A percentile compares a stretch with the other conserved stretches of the same genome.
Evolutionary conservation across 441 rosid species (phyloP).

Genomic region (Melastoma candidum): DNA sequence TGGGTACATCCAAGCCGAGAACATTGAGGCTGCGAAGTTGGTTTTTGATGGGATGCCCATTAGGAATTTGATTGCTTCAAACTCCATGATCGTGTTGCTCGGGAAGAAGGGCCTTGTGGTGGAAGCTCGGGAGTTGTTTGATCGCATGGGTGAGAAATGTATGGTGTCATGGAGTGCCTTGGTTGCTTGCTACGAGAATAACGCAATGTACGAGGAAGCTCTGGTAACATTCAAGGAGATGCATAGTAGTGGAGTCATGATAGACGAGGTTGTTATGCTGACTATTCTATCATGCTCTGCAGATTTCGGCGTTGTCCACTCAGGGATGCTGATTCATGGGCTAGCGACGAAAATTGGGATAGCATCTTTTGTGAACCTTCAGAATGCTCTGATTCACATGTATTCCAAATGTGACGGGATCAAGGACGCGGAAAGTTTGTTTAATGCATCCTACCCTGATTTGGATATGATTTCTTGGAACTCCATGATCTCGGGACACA

Average conservation of each 20-base stretch:
- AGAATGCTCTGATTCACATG: conserved; percentile 50
- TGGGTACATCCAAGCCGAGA: conserved; percentile 30
- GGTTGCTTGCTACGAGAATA: conserved; percentile 48
- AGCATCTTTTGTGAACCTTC: conserved; percentile 41
- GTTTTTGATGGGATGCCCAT: conserved; percentile 38
- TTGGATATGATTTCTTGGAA: conserved; percentile 53
- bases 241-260: conserved; percentile 24
- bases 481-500: conserved; percentile 49
- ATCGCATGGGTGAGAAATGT: conserved; percentile 35
- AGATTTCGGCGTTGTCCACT: conserved; percentile 13
- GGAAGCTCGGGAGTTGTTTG: conserved; percentile 33
- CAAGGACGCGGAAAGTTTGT: conserved; percentile 31
- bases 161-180: conserved; percentile 57
- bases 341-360: conserved; percentile 32
- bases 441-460: conserved; percentile 18
- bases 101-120: conserved; percentile 30
- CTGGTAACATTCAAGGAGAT: conserved; percentile 30
- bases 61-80: conserved; percentile 40
- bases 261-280: conserved; percentile 44
- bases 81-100: conserved; percentile 48
- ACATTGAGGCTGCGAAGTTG: conserved; percentile 33
- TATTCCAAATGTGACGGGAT: conserved; percentile 39
- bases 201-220: conserved; percentile 34
- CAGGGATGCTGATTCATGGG: conserved; percentile 31
- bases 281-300: conserved; percentile 45